phyloP scores from a whole-genome alignment of 2,329 filamentous ascomycete species.

The Xylariaceae sp. region DNA sequence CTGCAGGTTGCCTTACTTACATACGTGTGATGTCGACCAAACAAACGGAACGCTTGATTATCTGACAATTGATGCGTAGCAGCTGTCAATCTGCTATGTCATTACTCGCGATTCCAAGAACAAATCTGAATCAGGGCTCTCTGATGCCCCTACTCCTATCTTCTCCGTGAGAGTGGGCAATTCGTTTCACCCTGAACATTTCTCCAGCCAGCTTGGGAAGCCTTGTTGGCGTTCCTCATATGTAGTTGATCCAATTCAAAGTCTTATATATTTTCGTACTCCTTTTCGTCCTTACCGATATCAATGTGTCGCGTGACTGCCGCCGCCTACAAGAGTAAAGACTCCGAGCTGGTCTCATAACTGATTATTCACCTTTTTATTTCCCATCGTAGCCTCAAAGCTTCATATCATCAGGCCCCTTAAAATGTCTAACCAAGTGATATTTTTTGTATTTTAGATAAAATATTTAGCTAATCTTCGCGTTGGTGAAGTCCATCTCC shows the following conservation, averaged over 20 bases:
- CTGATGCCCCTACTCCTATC: slow-evolving; percentile 47
- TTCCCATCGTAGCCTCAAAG: not conserved
- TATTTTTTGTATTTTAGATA: not conserved
- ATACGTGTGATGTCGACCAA: not conserved
- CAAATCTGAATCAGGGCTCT: slow-evolving; percentile 48
- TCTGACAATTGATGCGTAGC: slow-evolving; percentile 52
- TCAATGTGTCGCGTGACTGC: not conserved
- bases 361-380: no score
- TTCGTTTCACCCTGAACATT: slow-evolving; percentile 62
- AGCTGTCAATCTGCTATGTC: slow-evolving; percentile 49
- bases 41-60: slow-evolving; percentile 39
- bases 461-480: slow-evolving; percentile 47
- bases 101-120: slow-evolving; percentile 54
- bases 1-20: no score
- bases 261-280: not conserved
- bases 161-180: slow-evolving; percentile 44
- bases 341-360: no score
- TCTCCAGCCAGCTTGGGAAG: not conserved
- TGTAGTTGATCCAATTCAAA: slow-evolving; percentile 1
- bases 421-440: not conserved
- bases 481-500: slow-evolving; percentile 68
- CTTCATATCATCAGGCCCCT: not conserved
- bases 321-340: not conserved
- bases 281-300: not conserved
- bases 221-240: not conserved